A percentile compares a stretch with the other conserved stretches of the same genome.
phyloP scores from a whole-genome alignment of 805 yeast species.

The Sugiyamaella chiloensis region DNA sequence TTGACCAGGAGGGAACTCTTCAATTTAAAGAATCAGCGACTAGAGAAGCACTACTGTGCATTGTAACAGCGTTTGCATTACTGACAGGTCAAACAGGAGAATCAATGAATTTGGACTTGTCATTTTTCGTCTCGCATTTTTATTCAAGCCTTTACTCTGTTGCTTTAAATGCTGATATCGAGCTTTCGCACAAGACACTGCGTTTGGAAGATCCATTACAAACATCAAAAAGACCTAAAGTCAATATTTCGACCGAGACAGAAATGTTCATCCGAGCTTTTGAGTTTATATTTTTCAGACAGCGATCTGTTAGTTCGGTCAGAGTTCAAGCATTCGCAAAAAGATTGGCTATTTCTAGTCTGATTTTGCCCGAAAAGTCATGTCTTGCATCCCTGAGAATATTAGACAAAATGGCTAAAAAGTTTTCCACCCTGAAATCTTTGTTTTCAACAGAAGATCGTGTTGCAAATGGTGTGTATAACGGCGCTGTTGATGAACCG shows the following conservation, averaged over 20 bases:
- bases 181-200: conserved; percentile 75
- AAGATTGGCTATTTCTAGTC: conserved; percentile 60
- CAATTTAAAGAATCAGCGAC: conserved; percentile 40
- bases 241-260: conserved; percentile 83
- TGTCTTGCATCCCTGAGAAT: conserved; percentile 74
- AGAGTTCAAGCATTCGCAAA: conserved; percentile 76
- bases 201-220: conserved; percentile 75
- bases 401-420: conserved; percentile 67
- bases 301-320: conserved; percentile 20
- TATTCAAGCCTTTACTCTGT: conserved; percentile 67
- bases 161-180: conserved; percentile 77
- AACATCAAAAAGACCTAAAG: conserved; percentile 38
- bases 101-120: conserved; percentile 75
- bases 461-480: conserved; percentile 74
- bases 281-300: conserved; percentile 61
- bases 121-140: conserved; percentile 72
- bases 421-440: conserved; percentile 69
- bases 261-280: conserved; percentile 75
- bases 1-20: conserved; percentile 45
- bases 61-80: conserved; percentile 86
- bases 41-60: conserved; percentile 75
- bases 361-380: conserved; percentile 87
- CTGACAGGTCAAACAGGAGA: conserved; percentile 64
- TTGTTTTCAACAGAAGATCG: conserved; percentile 86
- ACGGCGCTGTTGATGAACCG: conserved; percentile 60